phyloP scores from a whole-genome alignment of 2,329 filamentous ascomycete species.

The Beauveria scarabaeidicola region DNA sequence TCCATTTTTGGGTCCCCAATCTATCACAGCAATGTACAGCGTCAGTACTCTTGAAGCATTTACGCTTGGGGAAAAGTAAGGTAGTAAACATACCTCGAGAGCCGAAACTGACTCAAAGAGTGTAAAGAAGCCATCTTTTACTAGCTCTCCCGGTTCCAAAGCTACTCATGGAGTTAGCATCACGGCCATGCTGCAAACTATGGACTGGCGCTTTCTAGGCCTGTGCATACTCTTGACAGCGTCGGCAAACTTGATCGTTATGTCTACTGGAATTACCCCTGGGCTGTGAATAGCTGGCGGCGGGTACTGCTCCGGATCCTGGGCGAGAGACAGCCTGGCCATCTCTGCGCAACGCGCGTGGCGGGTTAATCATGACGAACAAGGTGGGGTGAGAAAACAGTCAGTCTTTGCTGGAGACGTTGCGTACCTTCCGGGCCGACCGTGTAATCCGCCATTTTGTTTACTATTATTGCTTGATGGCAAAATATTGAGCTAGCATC shows the following conservation, averaged over 20 bases:
- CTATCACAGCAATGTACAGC: conserved; percentile 37
- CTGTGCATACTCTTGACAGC: conserved; percentile 43
- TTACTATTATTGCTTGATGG: not conserved
- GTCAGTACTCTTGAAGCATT: not conserved
- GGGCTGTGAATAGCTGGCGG: conserved; percentile 34
- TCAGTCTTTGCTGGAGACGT: not conserved
- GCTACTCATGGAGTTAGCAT: conserved; percentile 40
- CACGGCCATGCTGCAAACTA: not conserved
- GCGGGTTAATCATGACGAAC: not conserved
- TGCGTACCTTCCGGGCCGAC: conserved; percentile 27
- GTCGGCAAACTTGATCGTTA: conserved; percentile 46
- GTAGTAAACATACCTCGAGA: conserved; percentile 49
- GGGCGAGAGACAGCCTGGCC: conserved; percentile 31
- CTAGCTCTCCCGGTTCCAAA: conserved; percentile 68
- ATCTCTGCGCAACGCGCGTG: conserved; percentile 26
- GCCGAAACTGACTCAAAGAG: conserved; percentile 90
- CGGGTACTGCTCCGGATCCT: conserved; percentile 26
- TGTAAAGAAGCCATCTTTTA: conserved; percentile 92
- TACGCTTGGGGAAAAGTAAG: not conserved
- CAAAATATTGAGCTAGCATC: conserved; percentile 7
- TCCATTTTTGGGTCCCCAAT: conserved; percentile 99
- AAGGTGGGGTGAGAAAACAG: conserved; percentile 1
- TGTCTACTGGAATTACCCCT: conserved; percentile 48
- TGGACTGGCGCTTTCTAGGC: not conserved
- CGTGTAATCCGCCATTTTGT: conserved; percentile 28